Conservation (phyloP, 164 flowering plant genomes). For the Litsea cubeba region DNA sequence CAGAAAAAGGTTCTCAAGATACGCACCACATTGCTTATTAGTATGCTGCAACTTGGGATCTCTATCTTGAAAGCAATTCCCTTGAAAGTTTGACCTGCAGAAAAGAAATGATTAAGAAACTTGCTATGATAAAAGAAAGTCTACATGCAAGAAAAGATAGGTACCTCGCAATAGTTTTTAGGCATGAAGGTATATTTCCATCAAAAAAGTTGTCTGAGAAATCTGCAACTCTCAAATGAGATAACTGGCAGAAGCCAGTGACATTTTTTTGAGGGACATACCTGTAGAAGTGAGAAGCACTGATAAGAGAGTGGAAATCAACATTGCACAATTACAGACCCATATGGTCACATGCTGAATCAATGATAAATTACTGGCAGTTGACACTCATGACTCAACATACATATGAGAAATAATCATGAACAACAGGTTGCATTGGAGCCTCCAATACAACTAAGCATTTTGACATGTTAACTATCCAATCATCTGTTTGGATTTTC, state of each 20-base stretch:
- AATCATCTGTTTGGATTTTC: too few relatives aligned
- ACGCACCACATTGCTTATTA: slow-evolving; percentile 60
- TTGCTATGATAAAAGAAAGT: background rate
- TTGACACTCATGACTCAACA: background rate
- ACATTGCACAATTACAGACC: background rate
- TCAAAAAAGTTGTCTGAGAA: slow-evolving; percentile 74
- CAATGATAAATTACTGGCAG: background rate
- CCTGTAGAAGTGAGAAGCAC: slow-evolving; percentile 39
- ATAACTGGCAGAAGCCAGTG: slow-evolving; percentile 57
- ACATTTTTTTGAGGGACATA: slow-evolving; percentile 32
- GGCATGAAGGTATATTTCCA: slow-evolving; percentile 77
- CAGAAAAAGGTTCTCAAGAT: background rate
- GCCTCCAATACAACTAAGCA: too few relatives aligned
- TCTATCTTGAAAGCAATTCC: slow-evolving; percentile 69
- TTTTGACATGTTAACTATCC: too few relatives aligned
- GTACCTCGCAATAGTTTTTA: slow-evolving; percentile 75
- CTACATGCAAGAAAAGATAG: slow-evolving; percentile 7
- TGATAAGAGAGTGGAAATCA: background rate
- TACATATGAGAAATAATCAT: background rate
- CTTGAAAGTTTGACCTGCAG: slow-evolving; percentile 76
- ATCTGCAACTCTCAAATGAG: slow-evolving; percentile 62
- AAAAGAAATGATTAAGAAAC: slow-evolving; percentile 2
- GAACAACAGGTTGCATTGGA: background rate
- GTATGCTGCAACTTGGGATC: slow-evolving; percentile 57
- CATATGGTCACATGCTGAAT: background rate